phyloP scores from a whole-genome alignment of 1,139 yeast species.

The Saccharomyces hybrid region DNA sequence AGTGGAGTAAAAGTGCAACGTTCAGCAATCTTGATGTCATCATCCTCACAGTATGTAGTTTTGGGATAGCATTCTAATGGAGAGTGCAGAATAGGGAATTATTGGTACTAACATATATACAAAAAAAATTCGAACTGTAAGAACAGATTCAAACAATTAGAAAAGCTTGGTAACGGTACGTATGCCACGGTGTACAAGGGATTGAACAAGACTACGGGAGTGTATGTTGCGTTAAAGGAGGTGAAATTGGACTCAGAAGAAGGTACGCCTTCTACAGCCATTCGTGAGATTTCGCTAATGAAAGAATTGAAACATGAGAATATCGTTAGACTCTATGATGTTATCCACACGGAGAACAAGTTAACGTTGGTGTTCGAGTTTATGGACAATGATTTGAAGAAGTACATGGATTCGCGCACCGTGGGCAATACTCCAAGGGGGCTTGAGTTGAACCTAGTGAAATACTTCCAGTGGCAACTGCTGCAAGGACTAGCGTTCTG shows the following conservation, averaged over 20 bases:
- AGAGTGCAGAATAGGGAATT: not conserved
- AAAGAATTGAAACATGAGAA: conserved; percentile 92
- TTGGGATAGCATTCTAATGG: not conserved
- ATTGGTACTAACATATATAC: conserved; percentile 8
- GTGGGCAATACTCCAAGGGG: conserved; percentile 29
- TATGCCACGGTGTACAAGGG: conserved; percentile 98
- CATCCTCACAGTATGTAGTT: not conserved
- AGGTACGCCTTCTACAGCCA: conserved; percentile 97
- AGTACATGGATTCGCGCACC: conserved; percentile 70
- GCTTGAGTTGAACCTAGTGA: conserved; percentile 62
- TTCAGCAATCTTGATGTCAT: not conserved
- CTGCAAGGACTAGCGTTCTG: conserved; percentile 88
- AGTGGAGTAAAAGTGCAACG: not conserved
- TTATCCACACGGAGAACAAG: conserved; percentile 93
- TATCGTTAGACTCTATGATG: conserved; percentile 87
- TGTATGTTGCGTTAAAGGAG: conserved; percentile 88
- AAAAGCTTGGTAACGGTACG: conserved; percentile 94
- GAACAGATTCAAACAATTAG: conserved; percentile 42
- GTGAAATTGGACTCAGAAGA: conserved; percentile 92
- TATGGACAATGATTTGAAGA: conserved; percentile 89
- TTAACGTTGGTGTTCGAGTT: conserved; percentile 86
- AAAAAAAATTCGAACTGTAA: not conserved
- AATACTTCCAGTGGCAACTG: conserved; percentile 87
- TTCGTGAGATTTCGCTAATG: conserved; percentile 92
- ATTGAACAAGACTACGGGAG: conserved; percentile 83